These are phyloP conservation scores for Amylocarpus encephaloides DNA, from an alignment of 2,329 filamentous ascomycete genomes.

Conservation along the genomic window DNA sequence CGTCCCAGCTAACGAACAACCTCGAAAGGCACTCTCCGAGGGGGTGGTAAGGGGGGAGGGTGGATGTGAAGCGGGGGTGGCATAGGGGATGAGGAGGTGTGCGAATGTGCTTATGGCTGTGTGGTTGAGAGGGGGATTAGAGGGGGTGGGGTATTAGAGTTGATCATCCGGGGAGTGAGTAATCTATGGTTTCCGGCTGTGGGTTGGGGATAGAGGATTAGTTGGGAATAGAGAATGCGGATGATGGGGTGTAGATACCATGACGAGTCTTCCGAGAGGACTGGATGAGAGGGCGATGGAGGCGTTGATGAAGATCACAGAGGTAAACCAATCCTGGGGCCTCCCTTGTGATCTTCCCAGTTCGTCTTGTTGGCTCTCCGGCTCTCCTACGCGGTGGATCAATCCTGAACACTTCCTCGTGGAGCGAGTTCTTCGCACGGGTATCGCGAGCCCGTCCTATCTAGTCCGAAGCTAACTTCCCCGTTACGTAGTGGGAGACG, in stretches of 20 bases:
- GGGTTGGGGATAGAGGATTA: neutral
- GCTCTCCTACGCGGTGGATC: too few species aligned
- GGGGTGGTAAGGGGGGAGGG: conserved; percentile 12
- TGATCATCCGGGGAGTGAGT: conserved; percentile 20
- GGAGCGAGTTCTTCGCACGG: too few species aligned
- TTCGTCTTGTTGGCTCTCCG: too few species aligned
- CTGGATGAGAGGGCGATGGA: conserved; percentile 6
- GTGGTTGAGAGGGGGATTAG: conserved; percentile 13
- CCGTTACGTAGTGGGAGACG: conserved; percentile 13
- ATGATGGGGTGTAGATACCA: conserved; percentile 8
- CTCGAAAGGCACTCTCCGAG: conserved; percentile 9
- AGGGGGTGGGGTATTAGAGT: conserved; percentile 4
- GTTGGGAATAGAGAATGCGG: neutral
- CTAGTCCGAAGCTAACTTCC: too few species aligned
- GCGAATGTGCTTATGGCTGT: conserved; percentile 34
- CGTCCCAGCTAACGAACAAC: conserved; percentile 7
- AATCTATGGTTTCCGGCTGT: neutral
- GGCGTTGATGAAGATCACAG: neutral
- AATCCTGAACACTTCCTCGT: too few species aligned
- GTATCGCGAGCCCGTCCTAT: too few species aligned
- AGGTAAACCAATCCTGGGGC: too few species aligned
- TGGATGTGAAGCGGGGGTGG: conserved; percentile 18
- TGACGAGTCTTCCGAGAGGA: conserved; percentile 10
- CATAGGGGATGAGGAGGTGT: conserved; percentile 41
- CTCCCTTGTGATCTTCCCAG: too few species aligned